phyloP scores from a whole-genome alignment of 176 grass and related monocot genomes.

The Paspalum vaginatum region DNA sequence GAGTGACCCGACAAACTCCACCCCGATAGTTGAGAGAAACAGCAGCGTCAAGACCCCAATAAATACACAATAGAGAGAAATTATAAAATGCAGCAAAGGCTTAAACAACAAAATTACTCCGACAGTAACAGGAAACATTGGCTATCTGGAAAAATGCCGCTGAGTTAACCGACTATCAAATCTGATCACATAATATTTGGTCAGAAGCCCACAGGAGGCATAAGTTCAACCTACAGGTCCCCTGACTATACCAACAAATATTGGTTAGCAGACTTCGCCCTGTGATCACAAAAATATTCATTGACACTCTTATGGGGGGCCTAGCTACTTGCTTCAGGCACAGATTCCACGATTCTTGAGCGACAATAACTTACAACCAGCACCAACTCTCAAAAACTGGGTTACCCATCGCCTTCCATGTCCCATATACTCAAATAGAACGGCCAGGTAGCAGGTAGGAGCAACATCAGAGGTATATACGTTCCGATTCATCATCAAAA shows the following conservation, averaged over 20 bases:
- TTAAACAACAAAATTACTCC: conserved; percentile 35
- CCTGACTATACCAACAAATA: conserved; percentile 51
- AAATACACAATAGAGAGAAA: background rate
- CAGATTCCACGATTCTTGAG: background rate
- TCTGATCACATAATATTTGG: conserved; percentile 53
- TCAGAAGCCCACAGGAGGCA: conserved; percentile 49
- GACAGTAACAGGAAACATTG: conserved; percentile 31
- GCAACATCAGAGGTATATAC: conserved; percentile 24
- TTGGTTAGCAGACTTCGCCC: conserved; percentile 46
- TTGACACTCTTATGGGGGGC: conserved; percentile 40
- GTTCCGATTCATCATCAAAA: conserved; percentile 45
- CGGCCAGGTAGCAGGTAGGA: background rate
- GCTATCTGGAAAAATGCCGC: conserved; percentile 63
- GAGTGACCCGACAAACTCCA: background rate
- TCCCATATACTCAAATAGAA: conserved; percentile 31
- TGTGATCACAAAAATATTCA: conserved; percentile 48
- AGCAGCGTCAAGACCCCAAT: background rate
- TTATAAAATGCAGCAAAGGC: background rate
- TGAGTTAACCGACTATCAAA: conserved; percentile 46
- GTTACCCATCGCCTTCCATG: conserved; percentile 9
- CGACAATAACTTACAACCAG: conserved; percentile 34
- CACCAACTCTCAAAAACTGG: conserved; percentile 37
- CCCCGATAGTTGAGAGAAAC: background rate
- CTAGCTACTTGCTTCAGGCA: conserved; percentile 38
- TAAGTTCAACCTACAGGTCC: conserved; percentile 43